These are phyloP conservation scores for Tolypocladium sp. DNA, from an alignment of 2,329 filamentous ascomycete genomes.

Conservation along the genomic window DNA sequence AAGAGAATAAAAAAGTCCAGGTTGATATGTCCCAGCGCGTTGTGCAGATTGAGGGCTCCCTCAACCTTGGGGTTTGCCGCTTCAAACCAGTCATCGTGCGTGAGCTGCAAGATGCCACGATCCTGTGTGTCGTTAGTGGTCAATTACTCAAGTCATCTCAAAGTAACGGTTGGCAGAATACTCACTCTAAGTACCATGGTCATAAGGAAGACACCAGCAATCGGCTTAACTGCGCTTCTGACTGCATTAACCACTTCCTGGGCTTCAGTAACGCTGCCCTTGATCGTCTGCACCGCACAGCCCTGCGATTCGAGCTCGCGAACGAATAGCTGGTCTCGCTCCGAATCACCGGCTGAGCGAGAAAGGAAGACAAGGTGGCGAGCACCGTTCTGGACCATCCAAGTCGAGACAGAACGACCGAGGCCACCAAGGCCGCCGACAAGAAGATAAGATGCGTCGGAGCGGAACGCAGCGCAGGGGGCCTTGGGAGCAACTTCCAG, in stretches of 20 bases:
- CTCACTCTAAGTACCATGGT: constrained; percentile 16
- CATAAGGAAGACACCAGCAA: constrained; percentile 3
- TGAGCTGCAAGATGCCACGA: constrained; percentile 1
- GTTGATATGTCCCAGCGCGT: constrained; percentile 4
- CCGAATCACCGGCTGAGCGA: constrained; percentile 1
- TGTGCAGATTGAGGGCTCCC: constrained; percentile 23
- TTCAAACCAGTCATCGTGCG: constrained; percentile 14
- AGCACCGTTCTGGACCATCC: constrained; percentile 1
- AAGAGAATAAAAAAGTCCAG: constrained; percentile 21
- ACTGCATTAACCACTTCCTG: background rate
- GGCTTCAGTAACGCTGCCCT: constrained; percentile 14
- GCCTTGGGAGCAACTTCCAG: background rate
- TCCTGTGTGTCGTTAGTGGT: background rate
- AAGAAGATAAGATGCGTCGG: constrained; percentile 12
- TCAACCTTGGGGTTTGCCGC: constrained; percentile 16
- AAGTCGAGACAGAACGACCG: background rate
- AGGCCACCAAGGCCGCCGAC: constrained; percentile 9
- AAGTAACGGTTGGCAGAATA: background rate
- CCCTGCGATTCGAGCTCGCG: background rate
- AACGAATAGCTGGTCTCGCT: background rate
- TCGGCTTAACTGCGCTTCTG: background rate
- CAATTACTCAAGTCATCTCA: background rate
- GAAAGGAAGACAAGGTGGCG: constrained; percentile 3
- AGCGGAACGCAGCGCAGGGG: background rate
- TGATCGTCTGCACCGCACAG: background rate